Conservation (phyloP, 306 rosid genomes). For the Prunus campanulata region DNA sequence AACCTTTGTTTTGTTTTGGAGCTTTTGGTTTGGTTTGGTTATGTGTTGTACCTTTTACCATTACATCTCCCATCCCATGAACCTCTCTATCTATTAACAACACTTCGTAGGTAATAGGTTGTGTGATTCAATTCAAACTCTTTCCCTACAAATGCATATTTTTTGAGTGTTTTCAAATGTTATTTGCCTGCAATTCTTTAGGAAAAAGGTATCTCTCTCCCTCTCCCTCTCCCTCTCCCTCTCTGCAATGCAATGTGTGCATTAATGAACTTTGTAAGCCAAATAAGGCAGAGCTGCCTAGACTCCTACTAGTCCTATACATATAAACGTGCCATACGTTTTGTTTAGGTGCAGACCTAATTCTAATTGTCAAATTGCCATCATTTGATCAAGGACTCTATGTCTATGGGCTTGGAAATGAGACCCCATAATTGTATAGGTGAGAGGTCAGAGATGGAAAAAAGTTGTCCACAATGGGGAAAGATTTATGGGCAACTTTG, state of each 20-base stretch:
- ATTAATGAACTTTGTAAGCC: conserved; percentile 7
- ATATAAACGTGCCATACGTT: neutral
- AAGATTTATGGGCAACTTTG: neutral
- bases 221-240: no score
- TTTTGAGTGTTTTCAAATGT: conserved; percentile 24
- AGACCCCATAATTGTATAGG: neutral
- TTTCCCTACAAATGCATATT: conserved; percentile 26
- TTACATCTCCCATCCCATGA: conserved; percentile 22
- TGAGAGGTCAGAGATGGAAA: neutral
- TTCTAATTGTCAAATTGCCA: neutral
- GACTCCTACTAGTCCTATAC: neutral
- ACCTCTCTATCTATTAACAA: neutral
- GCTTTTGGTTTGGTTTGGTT: conserved; percentile 8
- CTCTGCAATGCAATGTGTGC: neutral
- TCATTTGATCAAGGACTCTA: no score
- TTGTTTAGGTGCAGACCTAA: neutral
- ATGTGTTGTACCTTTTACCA: neutral
- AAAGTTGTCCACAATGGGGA: neutral
- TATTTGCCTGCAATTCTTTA: conserved; percentile 34
- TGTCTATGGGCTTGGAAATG: no score
- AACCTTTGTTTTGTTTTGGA: conserved; percentile 29
- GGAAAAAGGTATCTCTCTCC: conserved; percentile 4
- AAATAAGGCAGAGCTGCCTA: neutral
- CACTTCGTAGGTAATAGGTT: conserved; percentile 47
- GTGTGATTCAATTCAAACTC: conserved; percentile 26